Percentiles rank a stretch among this genome's conserved stretches.
Conservation (phyloP, 441 rosid species). For the Adansonia grandidieri region DNA sequence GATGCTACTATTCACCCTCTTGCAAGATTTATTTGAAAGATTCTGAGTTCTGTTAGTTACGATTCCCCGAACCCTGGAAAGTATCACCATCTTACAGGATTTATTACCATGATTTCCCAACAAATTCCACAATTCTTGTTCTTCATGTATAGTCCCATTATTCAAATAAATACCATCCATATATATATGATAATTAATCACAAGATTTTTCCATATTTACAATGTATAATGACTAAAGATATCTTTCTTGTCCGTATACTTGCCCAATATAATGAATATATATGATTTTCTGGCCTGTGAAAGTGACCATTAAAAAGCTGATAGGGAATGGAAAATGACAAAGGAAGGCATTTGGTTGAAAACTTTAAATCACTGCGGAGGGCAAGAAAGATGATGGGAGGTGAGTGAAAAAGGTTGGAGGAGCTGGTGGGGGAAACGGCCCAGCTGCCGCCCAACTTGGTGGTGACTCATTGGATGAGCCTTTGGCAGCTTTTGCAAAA, state of each 20-base stretch:
- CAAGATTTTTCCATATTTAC: conserved; percentile 15
- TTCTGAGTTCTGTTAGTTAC: neutral
- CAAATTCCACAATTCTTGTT: neutral
- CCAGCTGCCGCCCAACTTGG: neutral
- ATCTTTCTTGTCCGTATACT: neutral
- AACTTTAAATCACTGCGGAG: conserved; percentile 15
- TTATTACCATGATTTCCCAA: conserved; percentile 11
- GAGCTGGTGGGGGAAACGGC: neutral
- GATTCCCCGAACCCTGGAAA: neutral
- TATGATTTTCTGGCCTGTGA: neutral
- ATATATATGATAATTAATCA: neutral
- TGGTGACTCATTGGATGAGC: neutral
- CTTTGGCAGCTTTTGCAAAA: too few relatives aligned
- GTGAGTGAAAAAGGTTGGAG: neutral
- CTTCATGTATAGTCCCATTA: neutral
- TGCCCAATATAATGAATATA: neutral
- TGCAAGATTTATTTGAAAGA: conserved; percentile 6
- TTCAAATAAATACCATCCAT: neutral
- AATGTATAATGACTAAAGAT: neutral
- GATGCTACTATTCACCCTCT: neutral
- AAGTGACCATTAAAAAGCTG: conserved; percentile 13
- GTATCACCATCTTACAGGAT: conserved; percentile 2
- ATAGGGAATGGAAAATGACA: conserved; percentile 10
- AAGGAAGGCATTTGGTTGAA: neutral
- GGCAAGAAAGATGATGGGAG: neutral